Percentiles rank a stretch among this genome's conserved stretches.
Evolutionary conservation across 345 rosid species (phyloP).

Genomic region (Ceriops zippeliana): DNA sequence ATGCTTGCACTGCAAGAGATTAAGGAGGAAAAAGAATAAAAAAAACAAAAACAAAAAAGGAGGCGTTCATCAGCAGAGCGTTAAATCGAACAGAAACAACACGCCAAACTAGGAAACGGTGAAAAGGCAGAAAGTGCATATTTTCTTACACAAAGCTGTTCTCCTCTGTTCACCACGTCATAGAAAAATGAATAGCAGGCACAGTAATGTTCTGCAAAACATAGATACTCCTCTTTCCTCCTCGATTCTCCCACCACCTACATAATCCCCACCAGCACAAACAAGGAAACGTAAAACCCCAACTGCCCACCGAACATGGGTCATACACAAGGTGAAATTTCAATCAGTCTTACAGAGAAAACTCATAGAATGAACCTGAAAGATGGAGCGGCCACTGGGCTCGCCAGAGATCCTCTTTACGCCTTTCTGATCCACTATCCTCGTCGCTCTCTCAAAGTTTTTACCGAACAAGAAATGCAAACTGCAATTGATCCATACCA

Average conservation of each 20-base stretch:
- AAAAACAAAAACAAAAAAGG: constrained; percentile 26
- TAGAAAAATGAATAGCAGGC: constrained; percentile 89
- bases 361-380: constrained; percentile 45
- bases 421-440: constrained; percentile 70
- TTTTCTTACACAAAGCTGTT: constrained; percentile 68
- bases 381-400: constrained; percentile 74
- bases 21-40: background rate
- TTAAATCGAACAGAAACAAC: no score
- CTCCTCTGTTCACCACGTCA: constrained; percentile 80
- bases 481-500: constrained; percentile 27
- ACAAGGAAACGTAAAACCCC: background rate
- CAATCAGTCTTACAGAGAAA: no score
- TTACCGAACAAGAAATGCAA: constrained; percentile 88
- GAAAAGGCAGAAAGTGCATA: background rate
- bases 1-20: constrained; percentile 67
- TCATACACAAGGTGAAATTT: no score
- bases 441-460: constrained; percentile 75
- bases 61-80: background rate
- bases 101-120: background rate
- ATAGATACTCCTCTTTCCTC: constrained; percentile 79
- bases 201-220: constrained; percentile 72
- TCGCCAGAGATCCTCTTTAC: constrained; percentile 69
- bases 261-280: background rate
- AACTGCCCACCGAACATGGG: no score
- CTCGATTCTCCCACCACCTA: constrained; percentile 88